Base-by-base conservation (phyloP, 257 asterid species). In the Solanum piurae region DNA sequence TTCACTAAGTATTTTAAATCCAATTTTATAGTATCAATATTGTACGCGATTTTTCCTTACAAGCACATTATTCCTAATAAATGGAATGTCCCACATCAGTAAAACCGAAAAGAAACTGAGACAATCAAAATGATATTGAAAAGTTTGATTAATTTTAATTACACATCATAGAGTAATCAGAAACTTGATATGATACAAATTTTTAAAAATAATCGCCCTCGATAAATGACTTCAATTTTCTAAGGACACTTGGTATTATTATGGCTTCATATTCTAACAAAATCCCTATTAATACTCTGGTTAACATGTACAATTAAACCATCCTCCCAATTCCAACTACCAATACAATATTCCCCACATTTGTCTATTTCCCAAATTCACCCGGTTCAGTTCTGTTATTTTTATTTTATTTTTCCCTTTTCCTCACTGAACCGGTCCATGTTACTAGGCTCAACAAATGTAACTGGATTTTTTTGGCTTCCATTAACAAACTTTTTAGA, bases 351-450 rank as follows among this genome's bases (percentile, higher is more conserved):
- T 79, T 42, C 84, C 38, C 84, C 84, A 44, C 68, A 80, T 80
- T 80, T 80, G 40, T 46, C 85, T 80, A 37, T 55, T 44, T 44
- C 37, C 40, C 34, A 27, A 79, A 42, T 79, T 29, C 82, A 73
- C 68, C 85, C 85, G 85, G 68, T 46, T 80, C 85, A 80, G 29
- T 80, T 80, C 85, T 80, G 85, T 80, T 80, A 80, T 29, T 37
- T 52, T 52, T 60, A 1, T 20, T 12, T 33, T 33, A 8, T 38
- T 66, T 1, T 5, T 4, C 9, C 36, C 0, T 68, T 42, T 42
- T n/a, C 68, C 85, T 46, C 27, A 80, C 68, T 80, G 85, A 80
- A 46, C 85, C 85, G 68, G 85, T 80, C 42, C 85, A 46, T 80
- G 85, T 29, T 46, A 46, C 69, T 46, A 80, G 85, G 84, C 25